Base-by-base conservation (phyloP, 2,329 filamentous ascomycete genomes). In the Aureobasidium sp. region DNA sequence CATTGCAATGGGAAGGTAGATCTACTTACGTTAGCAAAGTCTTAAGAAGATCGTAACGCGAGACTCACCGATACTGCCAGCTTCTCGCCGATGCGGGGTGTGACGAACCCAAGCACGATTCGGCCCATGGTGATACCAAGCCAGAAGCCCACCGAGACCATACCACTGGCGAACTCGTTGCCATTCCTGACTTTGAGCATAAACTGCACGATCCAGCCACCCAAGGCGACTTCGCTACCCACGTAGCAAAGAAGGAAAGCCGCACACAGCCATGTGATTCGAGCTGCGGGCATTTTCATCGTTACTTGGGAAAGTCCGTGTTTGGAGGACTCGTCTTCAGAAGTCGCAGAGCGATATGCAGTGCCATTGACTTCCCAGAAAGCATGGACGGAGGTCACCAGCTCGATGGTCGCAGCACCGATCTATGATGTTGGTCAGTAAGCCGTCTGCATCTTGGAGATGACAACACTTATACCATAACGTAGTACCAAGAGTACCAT, bases 191-290 rank as follows among this genome's bases (percentile, higher is more conserved):
- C 46, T 23, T 49, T 49, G 29, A 49, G 17, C 46, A 49, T 49
- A 17, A 49, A 49, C n/a, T 49, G 46, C 19, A 49, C 46, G 29
- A 49, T 49, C 89, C 89, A 93, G 15, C 89, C 89, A 21, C 87
- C 86, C 2, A 91, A 76, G 0, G 83, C 84, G 62, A 90, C 87
- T 73, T 95, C 90, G 5, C 84, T 80, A 3, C 90, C 90, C 0
- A 93, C 86, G 67, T 95, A 95, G 11, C 84, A 83, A 5, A 95
- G 79, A 13, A 95, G 75, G 70, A 95, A 95, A 1, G 87, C 62
- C 2, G 89, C 80, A 46, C 84, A 78, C 17, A 90, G 76, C 87
- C 88, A 92, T 2, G 87, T 87, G 3, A 88, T 78, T 17, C 78
- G 73, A 2, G 78, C 77, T 33, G 74, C 69, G 1, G 77, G 77